A percentile compares a stretch with the other conserved stretches of the same genome.
Evolutionary conservation across 2,329 filamentous ascomycete genomes (phyloP).

Genomic region (Fulvia fulva): DNA sequence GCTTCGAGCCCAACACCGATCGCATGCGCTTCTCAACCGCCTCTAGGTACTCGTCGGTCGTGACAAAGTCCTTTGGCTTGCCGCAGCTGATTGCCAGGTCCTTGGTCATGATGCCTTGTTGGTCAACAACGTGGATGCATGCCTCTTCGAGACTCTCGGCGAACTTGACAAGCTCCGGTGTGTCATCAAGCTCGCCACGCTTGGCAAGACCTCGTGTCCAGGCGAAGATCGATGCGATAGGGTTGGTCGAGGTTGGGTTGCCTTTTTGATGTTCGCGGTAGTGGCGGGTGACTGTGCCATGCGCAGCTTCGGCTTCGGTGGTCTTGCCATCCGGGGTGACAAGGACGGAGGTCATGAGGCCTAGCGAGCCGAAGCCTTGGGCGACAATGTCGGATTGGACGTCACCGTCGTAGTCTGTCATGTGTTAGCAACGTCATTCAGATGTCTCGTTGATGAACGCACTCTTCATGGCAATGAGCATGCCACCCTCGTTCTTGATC

Average conservation of each 20-base stretch:
- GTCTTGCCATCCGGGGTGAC: slow-evolving; percentile 96
- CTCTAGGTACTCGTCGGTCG: slow-evolving; percentile 84
- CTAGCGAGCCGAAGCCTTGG: slow-evolving; percentile 95
- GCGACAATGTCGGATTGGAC: slow-evolving; percentile 98
- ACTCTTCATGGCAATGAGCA: slow-evolving; percentile 98
- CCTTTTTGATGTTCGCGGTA: slow-evolving; percentile 99
- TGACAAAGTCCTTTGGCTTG: slow-evolving; percentile 85
- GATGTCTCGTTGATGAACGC: slow-evolving; percentile 36
- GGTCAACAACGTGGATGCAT: slow-evolving; percentile 88
- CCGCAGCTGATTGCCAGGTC: slow-evolving; percentile 93
- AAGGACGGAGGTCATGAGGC: slow-evolving; percentile 96
- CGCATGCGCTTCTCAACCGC: slow-evolving; percentile 90
- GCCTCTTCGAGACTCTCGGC: slow-evolving; percentile 89
- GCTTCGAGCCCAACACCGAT: slow-evolving; percentile 70
- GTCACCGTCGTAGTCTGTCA: slow-evolving; percentile 91
- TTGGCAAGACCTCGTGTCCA: slow-evolving; percentile 95
- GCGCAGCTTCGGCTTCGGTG: slow-evolving; percentile 95
- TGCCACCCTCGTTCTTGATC: slow-evolving; percentile 97
- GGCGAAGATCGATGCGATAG: slow-evolving; percentile 97
- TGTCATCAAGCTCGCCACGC: slow-evolving; percentile 86
- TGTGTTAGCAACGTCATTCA: slow-evolving; percentile 16
- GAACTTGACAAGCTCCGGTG: slow-evolving; percentile 87
- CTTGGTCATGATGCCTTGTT: slow-evolving; percentile 98
- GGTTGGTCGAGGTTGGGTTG: slow-evolving; percentile 94
- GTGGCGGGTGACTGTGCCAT: slow-evolving; percentile 97